phyloP scores from a whole-genome alignment of 2,329 filamentous ascomycete genomes.

The Pestalotiopsis sp. region DNA sequence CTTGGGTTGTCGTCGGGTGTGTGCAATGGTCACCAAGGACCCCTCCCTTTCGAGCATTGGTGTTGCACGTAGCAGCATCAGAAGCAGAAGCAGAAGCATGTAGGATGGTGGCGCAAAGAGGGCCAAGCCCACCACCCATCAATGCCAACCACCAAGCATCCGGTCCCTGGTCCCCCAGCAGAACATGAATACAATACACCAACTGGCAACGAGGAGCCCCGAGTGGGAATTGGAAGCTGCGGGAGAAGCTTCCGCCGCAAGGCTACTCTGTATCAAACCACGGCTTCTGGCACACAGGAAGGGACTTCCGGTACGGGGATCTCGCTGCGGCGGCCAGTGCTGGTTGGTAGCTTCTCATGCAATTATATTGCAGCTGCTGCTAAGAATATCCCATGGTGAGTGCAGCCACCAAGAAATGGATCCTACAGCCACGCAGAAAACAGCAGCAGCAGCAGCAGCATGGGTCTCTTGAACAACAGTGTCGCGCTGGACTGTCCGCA shows the following conservation, averaged over 20 bases:
- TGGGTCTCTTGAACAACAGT: background rate
- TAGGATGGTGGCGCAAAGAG: background rate
- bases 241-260: background rate
- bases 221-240: background rate
- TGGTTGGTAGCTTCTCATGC: background rate
- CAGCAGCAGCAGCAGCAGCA: background rate
- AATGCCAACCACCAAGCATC: background rate
- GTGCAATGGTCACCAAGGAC: too few species aligned
- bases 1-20: too few species aligned
- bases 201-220: background rate
- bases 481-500: background rate
- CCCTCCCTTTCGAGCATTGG: too few species aligned
- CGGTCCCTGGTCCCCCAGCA: background rate
- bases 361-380: background rate
- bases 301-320: background rate
- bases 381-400: background rate
- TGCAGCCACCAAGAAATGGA: background rate
- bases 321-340: background rate
- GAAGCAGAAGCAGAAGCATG: background rate
- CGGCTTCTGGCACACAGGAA: background rate
- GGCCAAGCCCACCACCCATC: background rate
- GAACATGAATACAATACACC: background rate
- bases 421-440: background rate
- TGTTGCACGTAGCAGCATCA: too few species aligned
- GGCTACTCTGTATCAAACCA: background rate